phyloP scores from a whole-genome alignment of 2,329 filamentous ascomycete genomes.

The Capronia epimyces region DNA sequence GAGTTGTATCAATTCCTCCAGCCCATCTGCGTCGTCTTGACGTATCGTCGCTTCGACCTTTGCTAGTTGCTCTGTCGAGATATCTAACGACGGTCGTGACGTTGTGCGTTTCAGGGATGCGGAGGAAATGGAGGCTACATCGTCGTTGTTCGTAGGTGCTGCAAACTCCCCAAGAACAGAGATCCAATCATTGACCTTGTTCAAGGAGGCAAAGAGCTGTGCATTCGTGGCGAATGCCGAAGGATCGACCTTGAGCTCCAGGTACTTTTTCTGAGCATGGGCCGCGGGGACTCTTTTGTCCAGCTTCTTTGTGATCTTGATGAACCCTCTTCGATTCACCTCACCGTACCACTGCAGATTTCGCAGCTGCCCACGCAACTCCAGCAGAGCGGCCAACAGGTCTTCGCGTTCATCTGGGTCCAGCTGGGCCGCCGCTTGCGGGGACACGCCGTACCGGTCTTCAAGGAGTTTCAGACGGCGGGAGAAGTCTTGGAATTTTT shows the following conservation, averaged over 20 bases:
- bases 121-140: slow-evolving; percentile 42
- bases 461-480: slow-evolving; percentile 80
- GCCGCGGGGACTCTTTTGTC: slow-evolving; percentile 84
- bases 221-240: slow-evolving; percentile 77
- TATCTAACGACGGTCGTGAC: slow-evolving; percentile 66
- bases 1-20: slow-evolving; percentile 30
- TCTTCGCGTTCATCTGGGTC: slow-evolving; percentile 89
- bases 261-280: slow-evolving; percentile 74
- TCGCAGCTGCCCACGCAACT: slow-evolving; percentile 77
- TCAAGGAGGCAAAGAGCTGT: slow-evolving; percentile 54
- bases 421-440: slow-evolving; percentile 64
- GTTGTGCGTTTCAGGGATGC: slow-evolving; percentile 71
- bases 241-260: slow-evolving; percentile 84
- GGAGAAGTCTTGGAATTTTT: slow-evolving; percentile 79
- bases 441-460: slow-evolving; percentile 74
- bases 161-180: slow-evolving; percentile 70
- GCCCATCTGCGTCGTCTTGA: slow-evolving; percentile 55
- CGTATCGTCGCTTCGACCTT: slow-evolving; percentile 66
- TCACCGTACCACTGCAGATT: slow-evolving; percentile 98
- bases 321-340: slow-evolving; percentile 88
- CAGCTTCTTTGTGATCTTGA: slow-evolving; percentile 98
- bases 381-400: slow-evolving; percentile 80
- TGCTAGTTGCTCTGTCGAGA: slow-evolving; percentile 65
- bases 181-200: slow-evolving; percentile 83
- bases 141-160: slow-evolving; percentile 54